Evolutionary conservation across 2,329 filamentous ascomycete genomes (phyloP).

Genomic region (Dichotomopilus funicola): DNA sequence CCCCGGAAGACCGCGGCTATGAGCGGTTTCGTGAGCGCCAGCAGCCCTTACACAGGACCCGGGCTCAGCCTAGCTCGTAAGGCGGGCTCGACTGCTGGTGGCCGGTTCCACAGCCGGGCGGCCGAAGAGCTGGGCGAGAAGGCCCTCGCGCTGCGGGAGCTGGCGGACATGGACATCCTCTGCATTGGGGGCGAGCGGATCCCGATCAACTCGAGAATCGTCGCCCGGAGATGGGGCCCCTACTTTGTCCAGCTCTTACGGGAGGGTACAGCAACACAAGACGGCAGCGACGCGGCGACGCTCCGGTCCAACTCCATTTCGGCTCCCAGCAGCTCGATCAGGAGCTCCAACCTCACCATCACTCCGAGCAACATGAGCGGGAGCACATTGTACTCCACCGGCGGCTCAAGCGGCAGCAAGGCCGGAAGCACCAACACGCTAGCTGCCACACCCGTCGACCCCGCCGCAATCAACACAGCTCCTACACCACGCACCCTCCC

Average conservation of each 20-base stretch:
- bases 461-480: slow-evolving; percentile 46
- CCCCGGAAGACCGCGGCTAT: slow-evolving; percentile 71
- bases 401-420: slow-evolving; percentile 30
- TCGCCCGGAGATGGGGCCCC: slow-evolving; percentile 85
- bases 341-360: slow-evolving; percentile 81
- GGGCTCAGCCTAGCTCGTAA: slow-evolving; percentile 53
- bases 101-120: slow-evolving; percentile 66
- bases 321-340: slow-evolving; percentile 49
- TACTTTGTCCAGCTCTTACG: slow-evolving; percentile 90
- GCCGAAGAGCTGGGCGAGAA: slow-evolving; percentile 82
- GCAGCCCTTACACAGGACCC: slow-evolving; percentile 57
- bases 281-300: slow-evolving; percentile 69
- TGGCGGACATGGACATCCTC: slow-evolving; percentile 94
- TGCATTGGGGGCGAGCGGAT: slow-evolving; percentile 87
- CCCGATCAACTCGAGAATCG: slow-evolving; percentile 84
- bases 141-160: slow-evolving; percentile 70
- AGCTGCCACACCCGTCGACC: slow-evolving; percentile 31
- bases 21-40: slow-evolving; percentile 79
- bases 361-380: slow-evolving; percentile 55
- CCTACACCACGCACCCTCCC: slow-evolving; percentile 52
- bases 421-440: slow-evolving; percentile 35
- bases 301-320: slow-evolving; percentile 51
- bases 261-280: slow-evolving; percentile 67
- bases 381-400: slow-evolving; percentile 31
- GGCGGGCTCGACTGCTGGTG: slow-evolving; percentile 62